phyloP scores from a whole-genome alignment of 2,329 filamentous ascomycete genomes.

The Aspergillus pseudoglaucus region DNA sequence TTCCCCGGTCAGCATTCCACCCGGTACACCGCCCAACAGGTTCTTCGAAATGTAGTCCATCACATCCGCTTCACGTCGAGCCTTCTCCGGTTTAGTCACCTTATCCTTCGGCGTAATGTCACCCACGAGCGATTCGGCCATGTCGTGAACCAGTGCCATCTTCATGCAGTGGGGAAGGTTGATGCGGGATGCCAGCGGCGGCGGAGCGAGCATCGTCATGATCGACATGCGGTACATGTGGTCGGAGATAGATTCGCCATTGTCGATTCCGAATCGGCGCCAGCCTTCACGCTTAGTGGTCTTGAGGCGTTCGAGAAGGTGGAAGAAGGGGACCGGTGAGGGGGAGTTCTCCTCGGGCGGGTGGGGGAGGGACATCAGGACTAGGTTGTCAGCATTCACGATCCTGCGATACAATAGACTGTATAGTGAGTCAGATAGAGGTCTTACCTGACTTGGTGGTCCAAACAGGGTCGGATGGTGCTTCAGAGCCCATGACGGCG shows the following conservation, averaged over 20 bases:
- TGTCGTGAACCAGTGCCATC: constrained; percentile 95
- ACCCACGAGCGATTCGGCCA: constrained; percentile 90
- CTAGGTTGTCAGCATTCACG: constrained; percentile 29
- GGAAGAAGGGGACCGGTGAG: constrained; percentile 86
- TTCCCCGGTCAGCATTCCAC: constrained; percentile 56
- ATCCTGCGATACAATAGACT: too few relatives aligned
- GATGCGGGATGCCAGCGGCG: constrained; percentile 62
- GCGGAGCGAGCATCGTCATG: constrained; percentile 85
- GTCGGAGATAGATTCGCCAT: constrained; percentile 85
- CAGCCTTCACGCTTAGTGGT: constrained; percentile 95
- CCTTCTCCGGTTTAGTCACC: constrained; percentile 81
- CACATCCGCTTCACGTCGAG: constrained; percentile 72
- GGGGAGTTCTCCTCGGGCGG: constrained; percentile 54
- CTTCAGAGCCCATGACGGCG: constrained; percentile 24
- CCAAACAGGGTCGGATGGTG: constrained; percentile 22
- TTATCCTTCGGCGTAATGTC: constrained; percentile 90
- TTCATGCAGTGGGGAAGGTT: constrained; percentile 80
- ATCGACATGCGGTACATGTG: constrained; percentile 99
- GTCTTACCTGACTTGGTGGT: constrained; percentile 29
- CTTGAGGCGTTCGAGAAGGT: constrained; percentile 88
- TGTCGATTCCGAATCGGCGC: constrained; percentile 72
- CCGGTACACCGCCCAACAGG: constrained; percentile 67
- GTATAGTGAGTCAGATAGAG: too few relatives aligned
- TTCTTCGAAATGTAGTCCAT: constrained; percentile 82
- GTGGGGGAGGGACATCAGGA: constrained; percentile 58